Evolutionary conservation across 345 rosid genomes (phyloP).

Genomic region (Eucalyptus shirleyi): DNA sequence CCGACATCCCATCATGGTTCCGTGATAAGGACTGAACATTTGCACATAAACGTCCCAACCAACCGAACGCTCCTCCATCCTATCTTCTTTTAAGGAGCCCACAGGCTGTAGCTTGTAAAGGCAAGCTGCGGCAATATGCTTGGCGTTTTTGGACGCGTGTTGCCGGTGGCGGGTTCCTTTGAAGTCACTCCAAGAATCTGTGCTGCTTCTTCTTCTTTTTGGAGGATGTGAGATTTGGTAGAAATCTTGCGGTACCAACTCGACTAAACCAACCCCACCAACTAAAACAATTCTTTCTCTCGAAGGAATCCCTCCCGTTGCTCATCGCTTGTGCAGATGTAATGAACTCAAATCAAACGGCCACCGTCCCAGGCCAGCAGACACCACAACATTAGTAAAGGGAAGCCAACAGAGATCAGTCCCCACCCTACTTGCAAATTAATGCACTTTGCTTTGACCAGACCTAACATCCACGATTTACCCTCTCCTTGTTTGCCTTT

Average conservation of each 20-base stretch:
- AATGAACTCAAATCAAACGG: background rate
- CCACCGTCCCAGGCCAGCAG: background rate
- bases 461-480: background rate
- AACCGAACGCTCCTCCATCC: background rate
- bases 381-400: background rate
- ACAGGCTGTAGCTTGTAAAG: background rate
- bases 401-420: background rate
- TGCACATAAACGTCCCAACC: background rate
- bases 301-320: background rate
- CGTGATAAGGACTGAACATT: background rate
- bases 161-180: background rate
- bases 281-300: background rate
- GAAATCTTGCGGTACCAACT: background rate
- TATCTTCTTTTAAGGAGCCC: background rate
- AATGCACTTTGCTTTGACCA: background rate
- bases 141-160: background rate
- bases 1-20: background rate
- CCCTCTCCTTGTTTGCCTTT: background rate
- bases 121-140: background rate
- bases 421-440: background rate
- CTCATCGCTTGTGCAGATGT: background rate
- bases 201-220: background rate
- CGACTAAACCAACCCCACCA: background rate
- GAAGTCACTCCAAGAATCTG: background rate
- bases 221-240: background rate